Evolutionary conservation across 306 rosid genomes (phyloP).

Genomic region (Fragaria vesca): DNA sequence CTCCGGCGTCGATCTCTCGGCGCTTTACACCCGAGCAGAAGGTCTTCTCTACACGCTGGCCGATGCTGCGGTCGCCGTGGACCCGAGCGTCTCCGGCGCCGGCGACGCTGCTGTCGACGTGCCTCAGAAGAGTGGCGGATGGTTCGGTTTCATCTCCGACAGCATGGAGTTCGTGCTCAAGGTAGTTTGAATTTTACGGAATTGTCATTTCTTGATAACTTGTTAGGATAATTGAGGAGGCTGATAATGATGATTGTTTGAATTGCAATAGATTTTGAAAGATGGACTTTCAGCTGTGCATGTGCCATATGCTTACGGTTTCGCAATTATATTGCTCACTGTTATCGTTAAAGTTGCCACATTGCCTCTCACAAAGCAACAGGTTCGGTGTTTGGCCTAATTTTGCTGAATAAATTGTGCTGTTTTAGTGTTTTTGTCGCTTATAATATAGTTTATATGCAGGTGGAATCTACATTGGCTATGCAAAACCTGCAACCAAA

Average conservation of each 20-base stretch:
- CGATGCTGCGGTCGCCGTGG: constrained; percentile 73
- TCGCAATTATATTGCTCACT: constrained; percentile 92
- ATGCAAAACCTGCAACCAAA: constrained; percentile 99
- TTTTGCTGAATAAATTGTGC: neutral
- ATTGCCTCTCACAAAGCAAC: constrained; percentile 89
- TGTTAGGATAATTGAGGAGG: neutral
- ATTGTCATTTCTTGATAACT: neutral
- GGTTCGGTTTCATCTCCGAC: constrained; percentile 94
- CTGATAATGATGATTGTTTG: neutral
- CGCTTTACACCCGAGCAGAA: constrained; percentile 54
- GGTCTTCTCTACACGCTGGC: constrained; percentile 85
- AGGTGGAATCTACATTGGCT: constrained; percentile 96
- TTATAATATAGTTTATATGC: constrained; percentile 17
- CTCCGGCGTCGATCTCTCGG: constrained; percentile 43
- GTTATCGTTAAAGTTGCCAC: constrained; percentile 76
- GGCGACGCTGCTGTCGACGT: constrained; percentile 24
- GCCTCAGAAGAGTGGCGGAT: constrained; percentile 80
- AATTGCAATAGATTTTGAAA: constrained; percentile 64
- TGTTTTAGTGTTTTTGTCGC: constrained; percentile 4
- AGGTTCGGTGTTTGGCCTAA: constrained; percentile 45
- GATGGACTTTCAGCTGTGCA: constrained; percentile 79
- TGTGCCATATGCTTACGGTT: constrained; percentile 89
- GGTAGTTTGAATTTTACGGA: constrained; percentile 33
- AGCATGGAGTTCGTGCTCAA: constrained; percentile 88
- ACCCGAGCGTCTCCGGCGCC: constrained; percentile 23